These are phyloP conservation scores for Cystofilobasidium bisporidii DNA, from an alignment of 768 basidiomycete species.

Conservation along the genomic window DNA sequence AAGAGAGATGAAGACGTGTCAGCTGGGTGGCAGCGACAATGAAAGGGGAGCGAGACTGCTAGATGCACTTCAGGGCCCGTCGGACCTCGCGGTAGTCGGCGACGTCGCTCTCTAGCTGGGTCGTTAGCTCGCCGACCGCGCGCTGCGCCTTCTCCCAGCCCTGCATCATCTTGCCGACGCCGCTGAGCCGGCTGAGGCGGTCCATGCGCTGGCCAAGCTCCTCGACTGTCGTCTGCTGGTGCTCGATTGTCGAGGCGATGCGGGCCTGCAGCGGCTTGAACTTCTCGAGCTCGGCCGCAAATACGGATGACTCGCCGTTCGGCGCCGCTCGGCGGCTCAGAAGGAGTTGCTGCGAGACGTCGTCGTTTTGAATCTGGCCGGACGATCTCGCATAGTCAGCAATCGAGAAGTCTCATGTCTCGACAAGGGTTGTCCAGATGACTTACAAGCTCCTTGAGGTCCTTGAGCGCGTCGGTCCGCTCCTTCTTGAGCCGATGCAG, in stretches of 20 bases:
- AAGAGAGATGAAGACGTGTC: not conserved
- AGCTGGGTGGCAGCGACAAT: not conserved
- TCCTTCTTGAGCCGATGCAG: constrained; percentile 77
- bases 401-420: no score
- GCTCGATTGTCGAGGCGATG: constrained; percentile 63
- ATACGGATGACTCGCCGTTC: constrained; percentile 63
- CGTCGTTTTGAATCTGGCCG: constrained; percentile 78
- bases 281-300: constrained; percentile 89
- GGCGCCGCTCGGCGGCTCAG: constrained; percentile 53
- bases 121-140: constrained; percentile 62
- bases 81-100: constrained; percentile 80
- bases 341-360: constrained; percentile 87
- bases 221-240: constrained; percentile 62
- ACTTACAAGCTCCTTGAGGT: constrained; percentile 85
- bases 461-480: constrained; percentile 74
- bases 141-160: constrained; percentile 77
- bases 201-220: constrained; percentile 70
- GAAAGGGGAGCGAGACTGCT: not conserved
- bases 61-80: constrained; percentile 67
- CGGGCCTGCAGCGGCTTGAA: constrained; percentile 85
- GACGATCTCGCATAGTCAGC: no score
- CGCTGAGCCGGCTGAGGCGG: constrained; percentile 58
- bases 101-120: constrained; percentile 61
- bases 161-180: constrained; percentile 63
- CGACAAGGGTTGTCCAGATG: no score